A percentile compares a stretch with the other conserved stretches of the same genome.
Conservation (phyloP, 202 grass and related monocot genomes). For the Musa balbisiana region DNA sequence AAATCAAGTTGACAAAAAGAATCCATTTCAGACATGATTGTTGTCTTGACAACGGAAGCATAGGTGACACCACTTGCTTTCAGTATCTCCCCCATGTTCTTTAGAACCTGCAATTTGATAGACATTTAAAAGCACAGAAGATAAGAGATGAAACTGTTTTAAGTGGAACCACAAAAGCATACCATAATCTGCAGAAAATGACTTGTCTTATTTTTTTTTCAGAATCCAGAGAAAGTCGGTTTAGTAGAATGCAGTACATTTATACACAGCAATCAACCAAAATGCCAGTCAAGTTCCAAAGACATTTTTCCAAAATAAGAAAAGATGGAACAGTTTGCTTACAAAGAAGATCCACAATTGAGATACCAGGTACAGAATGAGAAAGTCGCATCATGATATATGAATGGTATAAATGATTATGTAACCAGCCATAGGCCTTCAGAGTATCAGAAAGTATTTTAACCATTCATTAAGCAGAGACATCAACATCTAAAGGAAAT, state of each 20-base stretch:
- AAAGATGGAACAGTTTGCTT: neutral
- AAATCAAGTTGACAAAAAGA: neutral
- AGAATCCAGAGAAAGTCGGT: neutral
- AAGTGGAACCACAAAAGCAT: neutral
- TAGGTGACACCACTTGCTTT: slow-evolving; percentile 83
- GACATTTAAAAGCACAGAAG: neutral
- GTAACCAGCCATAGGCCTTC: too few relatives aligned
- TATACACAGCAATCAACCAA: neutral
- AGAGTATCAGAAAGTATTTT: too few relatives aligned
- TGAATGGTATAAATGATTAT: too few relatives aligned
- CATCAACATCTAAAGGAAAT: too few relatives aligned
- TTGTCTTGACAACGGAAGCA: slow-evolving; percentile 96
- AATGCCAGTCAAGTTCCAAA: neutral
- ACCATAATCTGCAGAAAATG: neutral
- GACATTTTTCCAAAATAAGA: neutral
- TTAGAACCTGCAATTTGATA: slow-evolving; percentile 48
- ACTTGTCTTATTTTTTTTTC: neutral
- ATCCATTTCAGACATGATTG: slow-evolving; percentile 51
- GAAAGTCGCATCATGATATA: too few relatives aligned
- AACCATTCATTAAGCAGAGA: too few relatives aligned
- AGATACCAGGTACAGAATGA: too few relatives aligned
- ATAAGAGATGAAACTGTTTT: neutral
- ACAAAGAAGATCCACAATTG: neutral
- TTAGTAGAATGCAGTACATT: neutral
- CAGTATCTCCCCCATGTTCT: slow-evolving; percentile 94